Conservation (phyloP, 2,329 filamentous ascomycete genomes). For the Pyrenophora tritici-repentis region DNA sequence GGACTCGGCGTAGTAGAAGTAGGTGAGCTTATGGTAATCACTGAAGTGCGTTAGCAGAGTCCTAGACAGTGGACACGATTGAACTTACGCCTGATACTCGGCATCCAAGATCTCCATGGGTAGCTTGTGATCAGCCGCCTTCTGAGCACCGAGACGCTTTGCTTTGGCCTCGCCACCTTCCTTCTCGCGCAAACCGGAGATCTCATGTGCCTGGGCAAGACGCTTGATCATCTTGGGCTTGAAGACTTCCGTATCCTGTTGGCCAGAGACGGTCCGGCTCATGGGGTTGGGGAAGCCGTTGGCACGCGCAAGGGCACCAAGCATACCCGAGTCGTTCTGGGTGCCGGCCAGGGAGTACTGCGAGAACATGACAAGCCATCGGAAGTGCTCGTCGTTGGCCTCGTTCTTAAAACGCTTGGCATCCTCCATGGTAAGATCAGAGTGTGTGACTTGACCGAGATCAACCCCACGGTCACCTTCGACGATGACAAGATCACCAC, state of each 20-base stretch:
- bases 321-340: conserved; percentile 56
- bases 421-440: conserved; percentile 84
- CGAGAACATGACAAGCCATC: conserved; percentile 99
- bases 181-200: conserved; percentile 87
- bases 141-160: conserved; percentile 94
- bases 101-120: conserved; percentile 99
- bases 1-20: conserved; percentile 97
- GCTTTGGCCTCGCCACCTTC: conserved; percentile 98
- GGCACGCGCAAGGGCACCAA: conserved; percentile 46
- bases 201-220: conserved; percentile 87
- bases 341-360: conserved; percentile 54
- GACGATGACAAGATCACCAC: conserved; percentile 93
- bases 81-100: conserved; percentile 92
- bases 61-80: conserved; percentile 23
- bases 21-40: conserved; percentile 98
- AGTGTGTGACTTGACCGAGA: conserved; percentile 86
- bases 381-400: conserved; percentile 93
- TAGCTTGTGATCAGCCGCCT: conserved; percentile 89
- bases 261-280: conserved; percentile 49
- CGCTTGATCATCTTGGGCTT: conserved; percentile 98
- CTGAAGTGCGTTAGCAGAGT: conserved; percentile 54
- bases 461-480: conserved; percentile 97
- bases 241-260: conserved; percentile 63
- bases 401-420: conserved; percentile 90
- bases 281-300: conserved; percentile 38